Base-by-base conservation (phyloP, 495 filamentous ascomycete species). In the Penicillium chermesinum region DNA sequence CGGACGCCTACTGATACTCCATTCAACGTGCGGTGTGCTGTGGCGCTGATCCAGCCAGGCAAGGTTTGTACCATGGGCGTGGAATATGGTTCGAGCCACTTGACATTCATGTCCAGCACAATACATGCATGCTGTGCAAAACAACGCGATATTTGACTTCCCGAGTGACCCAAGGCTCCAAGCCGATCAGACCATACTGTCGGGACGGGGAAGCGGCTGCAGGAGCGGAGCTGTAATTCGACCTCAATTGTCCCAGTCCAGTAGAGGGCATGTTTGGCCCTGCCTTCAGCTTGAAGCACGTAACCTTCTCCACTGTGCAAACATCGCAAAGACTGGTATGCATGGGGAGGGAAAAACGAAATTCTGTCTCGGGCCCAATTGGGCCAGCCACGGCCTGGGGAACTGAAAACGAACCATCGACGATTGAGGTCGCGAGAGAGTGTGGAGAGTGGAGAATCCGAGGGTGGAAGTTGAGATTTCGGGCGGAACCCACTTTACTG, bases 101-200 rank as follows among this genome's bases (percentile, higher is more conserved):
- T n/a, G n/a, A n/a, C n/a, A n/a, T n/a, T n/a, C n/a, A n/a, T n/a
- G n/a, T n/a, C n/a, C n/a, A n/a, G n/a, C n/a, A n/a, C n/a, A n/a
- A n/a, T n/a, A n/a, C n/a, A n/a, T n/a, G 18, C 38, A 13, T 18
- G 16, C 38, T 38, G 38, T 41, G 14, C 38, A 25, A 20, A 41
- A n/a, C 17, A 19, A 20, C 38, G 34, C 34, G 33, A 46, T 20
- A 20, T 25, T 46, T 46, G 44, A 34, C 13, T 19, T 46, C n/a
- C 44, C 33, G 44, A 14, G 34, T 46, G 55, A 52, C 36, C 50
- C 55, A 54, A 51, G 50, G 54, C 47, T 50, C 50, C 43, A 48
- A 36, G 50, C 45, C 50, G 50, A 58, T 54, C 55, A 54, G 50
- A 54, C 55, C 55, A 58, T 22, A 25, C 50, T 51, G 50, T 52